Evolutionary conservation across 1,139 yeast species (phyloP).

Genomic region (Tardiomyces depauwii): DNA sequence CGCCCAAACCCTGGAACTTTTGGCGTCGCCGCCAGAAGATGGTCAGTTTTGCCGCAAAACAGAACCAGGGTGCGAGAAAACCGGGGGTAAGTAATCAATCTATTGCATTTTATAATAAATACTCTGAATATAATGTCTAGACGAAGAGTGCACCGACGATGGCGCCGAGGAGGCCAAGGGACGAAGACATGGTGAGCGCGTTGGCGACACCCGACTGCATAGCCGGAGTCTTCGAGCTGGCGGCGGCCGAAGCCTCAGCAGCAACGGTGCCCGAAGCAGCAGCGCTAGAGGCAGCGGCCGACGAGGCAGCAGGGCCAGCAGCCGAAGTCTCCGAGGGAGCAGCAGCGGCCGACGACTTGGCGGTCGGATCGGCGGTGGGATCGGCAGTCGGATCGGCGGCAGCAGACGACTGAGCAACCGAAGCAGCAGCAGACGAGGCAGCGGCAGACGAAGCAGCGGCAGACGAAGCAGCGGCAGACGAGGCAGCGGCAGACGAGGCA

Average conservation of each 20-base stretch:
- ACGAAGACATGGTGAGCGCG: background rate
- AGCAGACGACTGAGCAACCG: constrained; percentile 1
- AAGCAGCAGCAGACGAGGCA: constrained; percentile 1
- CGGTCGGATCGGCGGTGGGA: constrained; percentile 2
- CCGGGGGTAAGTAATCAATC: no score
- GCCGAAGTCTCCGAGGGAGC: constrained; percentile 1
- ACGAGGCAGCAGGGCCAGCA: background rate
- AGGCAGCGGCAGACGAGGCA: constrained; percentile 2
- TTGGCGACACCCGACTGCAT: background rate
- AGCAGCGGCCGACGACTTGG: constrained; percentile 1
- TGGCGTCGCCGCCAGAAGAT: no score
- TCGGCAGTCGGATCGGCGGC: background rate
- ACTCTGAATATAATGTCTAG: background rate
- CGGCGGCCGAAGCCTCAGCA: background rate
- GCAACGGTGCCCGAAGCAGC: background rate
- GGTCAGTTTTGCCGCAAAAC: no score
- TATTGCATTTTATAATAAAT: background rate
- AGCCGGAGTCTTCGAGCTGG: background rate
- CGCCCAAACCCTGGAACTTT: no score
- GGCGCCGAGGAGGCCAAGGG: background rate
- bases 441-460: constrained; percentile 1
- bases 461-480: constrained; percentile 3
- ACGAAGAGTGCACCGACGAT: background rate
- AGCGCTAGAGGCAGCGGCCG: background rate
- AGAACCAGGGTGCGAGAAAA: no score